phyloP scores from a whole-genome alignment of 257 asterid genomes.

The Galeopsis tetrahit region DNA sequence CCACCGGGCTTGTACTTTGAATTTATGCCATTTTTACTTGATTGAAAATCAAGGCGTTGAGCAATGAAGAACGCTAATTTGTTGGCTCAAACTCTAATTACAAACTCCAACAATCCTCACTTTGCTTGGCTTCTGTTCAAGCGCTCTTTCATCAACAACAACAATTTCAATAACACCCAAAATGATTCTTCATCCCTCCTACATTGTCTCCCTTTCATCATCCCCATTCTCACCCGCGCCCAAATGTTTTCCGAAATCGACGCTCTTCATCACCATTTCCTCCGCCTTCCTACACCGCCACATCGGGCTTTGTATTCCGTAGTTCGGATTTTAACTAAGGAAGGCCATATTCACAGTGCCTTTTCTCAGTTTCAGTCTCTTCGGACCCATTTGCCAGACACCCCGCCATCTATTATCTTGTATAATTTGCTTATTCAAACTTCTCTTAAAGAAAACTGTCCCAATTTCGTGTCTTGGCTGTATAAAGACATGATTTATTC shows the following conservation, averaged over 20 bases:
- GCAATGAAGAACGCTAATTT: constrained; percentile 47
- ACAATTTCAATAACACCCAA: neutral
- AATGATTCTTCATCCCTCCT: constrained; percentile 33
- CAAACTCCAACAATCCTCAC: constrained; percentile 58
- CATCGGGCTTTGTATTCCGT: constrained; percentile 45
- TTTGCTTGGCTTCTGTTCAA: constrained; percentile 86
- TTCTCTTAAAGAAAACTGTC: constrained; percentile 40
- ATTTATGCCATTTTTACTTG: too few relatives aligned
- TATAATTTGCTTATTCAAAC: constrained; percentile 68
- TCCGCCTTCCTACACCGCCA: constrained; percentile 41
- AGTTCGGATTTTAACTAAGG: constrained; percentile 53
- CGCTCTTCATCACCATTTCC: constrained; percentile 60
- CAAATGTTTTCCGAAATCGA: constrained; percentile 67
- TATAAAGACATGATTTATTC: constrained; percentile 71
- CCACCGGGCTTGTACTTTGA: too few relatives aligned
- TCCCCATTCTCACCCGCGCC: constrained; percentile 68
- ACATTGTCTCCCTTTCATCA: constrained; percentile 49
- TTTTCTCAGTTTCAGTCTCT: constrained; percentile 65
- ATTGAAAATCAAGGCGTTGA: neutral
- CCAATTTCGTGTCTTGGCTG: constrained; percentile 54
- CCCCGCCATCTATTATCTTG: constrained; percentile 55
- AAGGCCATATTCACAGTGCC: constrained; percentile 54
- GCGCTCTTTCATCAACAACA: constrained; percentile 43
- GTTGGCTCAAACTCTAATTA: constrained; percentile 56
- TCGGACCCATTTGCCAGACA: constrained; percentile 48